Base-by-base conservation (phyloP, 2,329 filamentous ascomycete species). In the Falciphora oryzae region DNA sequence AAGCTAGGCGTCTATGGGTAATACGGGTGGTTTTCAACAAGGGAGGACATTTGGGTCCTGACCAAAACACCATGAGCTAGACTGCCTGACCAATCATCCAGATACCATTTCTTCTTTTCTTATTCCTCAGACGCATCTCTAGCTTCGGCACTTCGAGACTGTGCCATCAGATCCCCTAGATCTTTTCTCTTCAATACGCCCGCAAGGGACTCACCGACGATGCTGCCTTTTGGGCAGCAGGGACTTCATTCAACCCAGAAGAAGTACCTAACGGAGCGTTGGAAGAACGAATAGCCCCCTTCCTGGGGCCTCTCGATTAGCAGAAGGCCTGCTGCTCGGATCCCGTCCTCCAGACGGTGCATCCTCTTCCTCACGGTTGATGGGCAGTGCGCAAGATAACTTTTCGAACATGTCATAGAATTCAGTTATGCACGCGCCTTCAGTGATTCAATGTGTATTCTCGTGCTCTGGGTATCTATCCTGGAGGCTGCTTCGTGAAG, bases 261-360 rank as follows among this genome's bases (percentile, higher is more conserved):
- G 83, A 79, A 81, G 84, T 82, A 79, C 88, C 89, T 89, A 91
- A 92, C 89, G 89, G 89, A 92, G 86, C 89, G 87, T 89, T 91
- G 89, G 89, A 75, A 92, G 81, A 90, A 79, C 70, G 80, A 68
- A 63, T 50, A 67, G 67, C 69, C 69, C 66, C 68, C 57, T 59
- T 66, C 65, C 31, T 68, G 69, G 70, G 22, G 22, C 66, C 68
- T 60, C 68, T 73, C 74, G 73, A 71, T 65, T 68, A 70, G 44
- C 67, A 77, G 77, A 78, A 78, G 76, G 75, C 76, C 71, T 65
- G 69, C 72, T 75, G 73, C 67, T 68, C 68, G 68, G 73, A 68
- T 70, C 69, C 28, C 16, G 16, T 29, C 60, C 44, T 32, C 38
- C 29, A 14, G 44, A 53, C 59, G 59, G 38, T 70, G 59, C 69